These are phyloP conservation scores for Syzygium syzygioides DNA, from an alignment of 441 rosid species.

Conservation along the genomic window DNA sequence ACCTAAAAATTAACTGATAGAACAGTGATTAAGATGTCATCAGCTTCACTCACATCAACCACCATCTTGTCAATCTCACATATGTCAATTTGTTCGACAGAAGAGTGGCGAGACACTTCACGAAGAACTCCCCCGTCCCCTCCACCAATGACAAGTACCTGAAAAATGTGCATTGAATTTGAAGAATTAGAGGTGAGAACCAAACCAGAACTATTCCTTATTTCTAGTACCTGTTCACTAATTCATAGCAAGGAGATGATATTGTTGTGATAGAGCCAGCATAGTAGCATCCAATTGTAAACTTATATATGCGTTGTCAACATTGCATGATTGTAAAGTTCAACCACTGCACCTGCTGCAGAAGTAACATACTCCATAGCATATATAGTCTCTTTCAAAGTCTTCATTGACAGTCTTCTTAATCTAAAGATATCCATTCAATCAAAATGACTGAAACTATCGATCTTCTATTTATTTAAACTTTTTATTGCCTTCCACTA, in stretches of 20 bases:
- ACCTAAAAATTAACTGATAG: not conserved
- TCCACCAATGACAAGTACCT: slow-evolving; percentile 97
- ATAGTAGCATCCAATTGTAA: not conserved
- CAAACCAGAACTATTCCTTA: not conserved
- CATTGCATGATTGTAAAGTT: not conserved
- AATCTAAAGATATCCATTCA: not conserved
- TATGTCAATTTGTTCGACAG: slow-evolving; percentile 76
- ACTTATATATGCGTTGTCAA: not conserved
- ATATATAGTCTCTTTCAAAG: not conserved
- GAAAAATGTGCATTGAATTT: slow-evolving; percentile 1
- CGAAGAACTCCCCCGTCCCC: slow-evolving; percentile 95
- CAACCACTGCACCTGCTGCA: not conserved
- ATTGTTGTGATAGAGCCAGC: not conserved
- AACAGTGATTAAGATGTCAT: not conserved
- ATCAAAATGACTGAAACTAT: not conserved
- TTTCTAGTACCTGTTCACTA: not conserved
- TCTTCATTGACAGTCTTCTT: not conserved
- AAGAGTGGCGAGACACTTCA: slow-evolving; percentile 80
- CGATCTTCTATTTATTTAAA: not conserved
- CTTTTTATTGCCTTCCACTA: not conserved
- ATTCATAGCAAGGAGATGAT: not conserved
- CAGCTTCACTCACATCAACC: slow-evolving; percentile 61
- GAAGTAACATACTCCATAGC: not conserved
- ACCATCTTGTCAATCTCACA: slow-evolving; percentile 97
- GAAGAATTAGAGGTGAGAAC: not conserved